Evolutionary conservation across 2,329 filamentous ascomycete species (phyloP), one percentile per base, ranked within the genome.

Genomic region (Botrytis pseudocinerea): DNA sequence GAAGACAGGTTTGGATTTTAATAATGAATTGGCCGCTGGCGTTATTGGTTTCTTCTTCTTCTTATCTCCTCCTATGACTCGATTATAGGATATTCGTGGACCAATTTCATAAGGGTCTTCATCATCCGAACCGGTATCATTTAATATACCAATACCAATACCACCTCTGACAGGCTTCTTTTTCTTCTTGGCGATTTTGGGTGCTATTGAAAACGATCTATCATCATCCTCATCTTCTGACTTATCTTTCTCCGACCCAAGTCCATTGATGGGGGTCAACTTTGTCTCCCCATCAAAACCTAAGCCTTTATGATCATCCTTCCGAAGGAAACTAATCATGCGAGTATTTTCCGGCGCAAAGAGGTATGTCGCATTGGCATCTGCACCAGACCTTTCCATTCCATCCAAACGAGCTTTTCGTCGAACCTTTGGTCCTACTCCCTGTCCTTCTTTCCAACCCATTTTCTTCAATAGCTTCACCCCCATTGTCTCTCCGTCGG

Each of bases 371-470:
- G 83, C 80, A 62, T 83, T 82, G 25, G 83, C 80, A 32, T 83
- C 82, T 25, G 81, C 81, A 0, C 79, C 78, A 8, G 70, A 8
- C 4, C 20, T 72, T n/a, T 48, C 70, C 22, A 72, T 22, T 60
- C 87, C 86, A 70, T 88, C 92, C 22, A 95, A 85, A 65, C 91
- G 87, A 54, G 94, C 93, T 80, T 86, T 87, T 66, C 96, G 88
- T 71, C 90, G 89, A 48, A 98, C 85, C 82, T 94, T 97, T 35
- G 94, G 94, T 0, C 96, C 96, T 75, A 98, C 90, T 5, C 96
- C 96, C 82, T 98, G 95, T 0, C 95, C 95, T 76, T 95, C 92
- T 78, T 92, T 93, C 96, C 96, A 99, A 25, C 95, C 96, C 95
- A 99, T 98, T 79, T 88, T 92, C 80, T 92, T 93, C 74, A 98